These are phyloP conservation scores for Acacia crassicarpa DNA, from an alignment of 306 rosid genomes.

Conservation along the genomic window DNA sequence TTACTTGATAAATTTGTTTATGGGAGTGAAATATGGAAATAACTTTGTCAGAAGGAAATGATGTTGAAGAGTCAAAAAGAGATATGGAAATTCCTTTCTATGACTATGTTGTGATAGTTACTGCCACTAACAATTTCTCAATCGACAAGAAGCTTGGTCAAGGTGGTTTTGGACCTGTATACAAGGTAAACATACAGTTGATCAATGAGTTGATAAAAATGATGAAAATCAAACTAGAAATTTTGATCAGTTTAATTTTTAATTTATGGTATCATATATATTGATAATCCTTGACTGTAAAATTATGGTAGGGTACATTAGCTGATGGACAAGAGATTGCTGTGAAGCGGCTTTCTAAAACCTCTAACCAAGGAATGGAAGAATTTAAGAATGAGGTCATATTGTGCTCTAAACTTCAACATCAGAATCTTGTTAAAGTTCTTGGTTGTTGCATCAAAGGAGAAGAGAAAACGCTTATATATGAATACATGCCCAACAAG, in stretches of 20 bases:
- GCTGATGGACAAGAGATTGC: slow-evolving; percentile 28
- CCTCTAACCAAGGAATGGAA: slow-evolving; percentile 7
- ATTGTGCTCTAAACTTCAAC: slow-evolving; percentile 34
- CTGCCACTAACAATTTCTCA: background rate
- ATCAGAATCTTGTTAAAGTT: slow-evolving; percentile 28
- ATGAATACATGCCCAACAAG: slow-evolving; percentile 37
- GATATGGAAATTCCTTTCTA: background rate
- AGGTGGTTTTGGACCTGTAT: slow-evolving; percentile 68
- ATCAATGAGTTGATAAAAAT: no score
- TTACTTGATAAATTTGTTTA: no score
- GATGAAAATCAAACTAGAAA: background rate
- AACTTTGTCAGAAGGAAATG: background rate
- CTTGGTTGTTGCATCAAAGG: slow-evolving; percentile 24
- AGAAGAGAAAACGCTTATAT: slow-evolving; percentile 27
- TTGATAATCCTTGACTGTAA: background rate
- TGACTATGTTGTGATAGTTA: background rate
- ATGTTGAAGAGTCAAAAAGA: background rate
- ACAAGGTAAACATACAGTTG: slow-evolving; percentile 27
- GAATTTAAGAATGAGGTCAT: slow-evolving; percentile 32
- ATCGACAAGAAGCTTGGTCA: background rate
- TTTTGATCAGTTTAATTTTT: no score
- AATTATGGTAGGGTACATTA: slow-evolving; percentile 21
- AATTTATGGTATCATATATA: no score
- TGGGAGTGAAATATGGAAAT: background rate
- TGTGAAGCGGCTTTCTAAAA: background rate